Evolutionary conservation across 1,139 yeast genomes (phyloP), one percentile per base, ranked within the genome.

Genomic region (Suhomyces guaymorum): DNA sequence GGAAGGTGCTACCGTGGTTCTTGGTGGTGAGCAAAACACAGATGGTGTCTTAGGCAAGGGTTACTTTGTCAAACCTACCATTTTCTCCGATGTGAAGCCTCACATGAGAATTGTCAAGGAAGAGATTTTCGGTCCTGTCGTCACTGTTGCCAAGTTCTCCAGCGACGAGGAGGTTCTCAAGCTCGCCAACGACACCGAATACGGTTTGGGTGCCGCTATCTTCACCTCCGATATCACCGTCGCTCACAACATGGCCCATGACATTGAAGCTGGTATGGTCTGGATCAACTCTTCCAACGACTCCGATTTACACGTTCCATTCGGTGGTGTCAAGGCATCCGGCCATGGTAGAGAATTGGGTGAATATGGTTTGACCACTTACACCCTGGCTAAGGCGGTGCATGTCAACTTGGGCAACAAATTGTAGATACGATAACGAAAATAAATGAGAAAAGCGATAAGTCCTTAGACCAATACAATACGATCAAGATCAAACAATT

Each of bases 281-380:
- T 77, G 78, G 73, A 76, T 77, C 54, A 66, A 61, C 47, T 79
- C 90, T 8, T 80, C 90, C 35, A 87, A 88, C 56, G 92, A 85
- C 57, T 80, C 86, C 35, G 90, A 82, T 52, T 61, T 70, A 40
- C 80, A 78, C 48, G 71, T 85, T 46, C 96, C 96, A 42, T 88
- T 88, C 56, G 96, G 96, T 22, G 76, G 76, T 35, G 74, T 69
- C 27, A 88, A 88, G 68, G 72, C 78, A 80, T 77, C 87, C 52
- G 96, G 96, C 48, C 73, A 85, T 45, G 96, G 96, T 38, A 78
- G 95, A 58, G 96, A 88, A 64, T 72, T 88, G 49, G 96, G 96
- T 39, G 83, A 82, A 55, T 80, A 82, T 52, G 96, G 96, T 42
- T 70, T 88, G 40, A 70, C 74, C 38, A 74, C 79, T 46, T 88